phyloP scores from a whole-genome alignment of 805 yeast genomes.

The Pichia exigua region DNA sequence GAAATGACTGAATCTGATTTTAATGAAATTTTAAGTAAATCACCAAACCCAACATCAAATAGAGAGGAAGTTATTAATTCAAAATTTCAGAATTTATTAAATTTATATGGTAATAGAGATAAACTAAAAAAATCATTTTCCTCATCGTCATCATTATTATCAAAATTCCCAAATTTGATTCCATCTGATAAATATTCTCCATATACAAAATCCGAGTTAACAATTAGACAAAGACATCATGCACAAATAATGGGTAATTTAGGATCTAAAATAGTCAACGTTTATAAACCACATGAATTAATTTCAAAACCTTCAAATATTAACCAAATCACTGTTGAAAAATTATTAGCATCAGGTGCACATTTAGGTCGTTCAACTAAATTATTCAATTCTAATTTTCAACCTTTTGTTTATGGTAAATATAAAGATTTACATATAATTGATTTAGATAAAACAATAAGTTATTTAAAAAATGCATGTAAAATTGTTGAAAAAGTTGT shows the following conservation, averaged over 20 bases:
- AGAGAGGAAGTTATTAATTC: slow-evolving; percentile 23
- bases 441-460: slow-evolving; percentile 77
- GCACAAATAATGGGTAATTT: slow-evolving; percentile 43
- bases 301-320: slow-evolving; percentile 50
- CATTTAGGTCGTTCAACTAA: slow-evolving; percentile 89
- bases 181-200: slow-evolving; percentile 56
- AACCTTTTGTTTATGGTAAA: slow-evolving; percentile 80
- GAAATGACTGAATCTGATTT: slow-evolving; percentile 20
- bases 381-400: slow-evolving; percentile 71
- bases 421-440: slow-evolving; percentile 89
- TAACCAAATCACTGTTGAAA: slow-evolving; percentile 55
- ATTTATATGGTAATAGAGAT: slow-evolving; percentile 21
- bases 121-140: slow-evolving; percentile 16
- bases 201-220: slow-evolving; percentile 71
- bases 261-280: slow-evolving; percentile 58
- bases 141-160: slow-evolving; percentile 20
- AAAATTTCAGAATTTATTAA: slow-evolving; percentile 22
- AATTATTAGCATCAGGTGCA: slow-evolving; percentile 83
- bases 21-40: slow-evolving; percentile 18
- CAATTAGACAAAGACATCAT: slow-evolving; percentile 63
- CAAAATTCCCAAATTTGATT: slow-evolving; percentile 52
- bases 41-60: slow-evolving; percentile 23
- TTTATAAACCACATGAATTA: slow-evolving; percentile 65
- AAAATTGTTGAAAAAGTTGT: slow-evolving; percentile 78
- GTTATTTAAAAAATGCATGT: slow-evolving; percentile 72